phyloP scores from a whole-genome alignment of 2,329 filamentous ascomycete species.

The Hysterium pulicare region DNA sequence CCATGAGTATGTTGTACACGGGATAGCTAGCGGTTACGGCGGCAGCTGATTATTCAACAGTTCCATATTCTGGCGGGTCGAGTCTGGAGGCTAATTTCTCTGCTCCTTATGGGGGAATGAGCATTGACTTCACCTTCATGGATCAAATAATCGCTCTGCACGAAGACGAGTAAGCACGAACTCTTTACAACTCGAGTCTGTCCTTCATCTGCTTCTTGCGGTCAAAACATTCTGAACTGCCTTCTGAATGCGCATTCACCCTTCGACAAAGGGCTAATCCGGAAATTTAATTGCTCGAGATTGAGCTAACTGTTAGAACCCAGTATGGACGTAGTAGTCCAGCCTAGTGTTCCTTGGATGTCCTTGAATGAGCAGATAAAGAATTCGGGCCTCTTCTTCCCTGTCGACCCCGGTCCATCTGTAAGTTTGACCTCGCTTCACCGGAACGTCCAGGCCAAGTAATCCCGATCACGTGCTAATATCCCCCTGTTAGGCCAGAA shows the following conservation, averaged over 20 bases:
- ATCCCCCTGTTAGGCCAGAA: slow-evolving; percentile 59
- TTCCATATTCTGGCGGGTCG: slow-evolving; percentile 81
- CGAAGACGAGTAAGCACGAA: slow-evolving; percentile 60
- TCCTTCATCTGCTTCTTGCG: too few species aligned
- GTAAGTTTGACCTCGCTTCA: slow-evolving; percentile 20
- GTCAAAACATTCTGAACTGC: too few species aligned
- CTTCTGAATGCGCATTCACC: too few species aligned
- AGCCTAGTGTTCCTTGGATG: slow-evolving; percentile 91
- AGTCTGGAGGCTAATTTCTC: slow-evolving; percentile 89
- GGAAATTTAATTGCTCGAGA: too few species aligned
- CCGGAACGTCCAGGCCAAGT: slow-evolving; percentile 12
- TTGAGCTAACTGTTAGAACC: too few species aligned
- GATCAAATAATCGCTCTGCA: slow-evolving; percentile 76
- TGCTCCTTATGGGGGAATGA: slow-evolving; percentile 80
- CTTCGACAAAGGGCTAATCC: too few species aligned
- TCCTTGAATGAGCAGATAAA: slow-evolving; percentile 74
- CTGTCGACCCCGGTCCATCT: slow-evolving; percentile 75
- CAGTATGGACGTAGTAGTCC: slow-evolving; percentile 84
- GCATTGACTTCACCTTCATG: slow-evolving; percentile 87
- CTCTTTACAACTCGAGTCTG: background rate
- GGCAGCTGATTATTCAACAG: slow-evolving; percentile 28
- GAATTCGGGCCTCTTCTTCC: slow-evolving; percentile 79
- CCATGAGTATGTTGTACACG: slow-evolving; percentile 55
- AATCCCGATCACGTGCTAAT: slow-evolving; percentile 19
- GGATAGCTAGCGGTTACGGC: background rate